Evolutionary conservation across 306 rosid genomes (phyloP).

Genomic region (Vigna angularis): DNA sequence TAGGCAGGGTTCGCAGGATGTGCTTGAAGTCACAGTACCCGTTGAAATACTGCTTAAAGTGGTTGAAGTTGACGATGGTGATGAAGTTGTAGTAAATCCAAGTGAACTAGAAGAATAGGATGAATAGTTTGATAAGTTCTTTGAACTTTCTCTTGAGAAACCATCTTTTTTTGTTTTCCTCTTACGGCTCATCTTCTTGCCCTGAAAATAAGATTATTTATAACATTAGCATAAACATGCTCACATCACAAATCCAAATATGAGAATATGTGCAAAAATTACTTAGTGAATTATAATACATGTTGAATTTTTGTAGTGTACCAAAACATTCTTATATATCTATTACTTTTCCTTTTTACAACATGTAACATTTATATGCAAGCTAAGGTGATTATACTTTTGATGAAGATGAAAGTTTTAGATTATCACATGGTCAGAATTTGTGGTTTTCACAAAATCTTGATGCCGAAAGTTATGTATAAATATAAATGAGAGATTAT

Average conservation of each 20-base stretch:
- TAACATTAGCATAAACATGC: too few relatives aligned
- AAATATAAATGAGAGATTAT: too few relatives aligned
- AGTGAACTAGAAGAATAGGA: slow-evolving; percentile 26
- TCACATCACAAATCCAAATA: background rate
- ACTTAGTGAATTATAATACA: background rate
- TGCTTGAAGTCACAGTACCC: background rate
- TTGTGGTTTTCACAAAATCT: too few relatives aligned
- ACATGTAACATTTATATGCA: too few relatives aligned
- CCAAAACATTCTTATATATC: too few relatives aligned
- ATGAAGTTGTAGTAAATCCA: slow-evolving; percentile 21
- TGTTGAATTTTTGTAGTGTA: too few relatives aligned
- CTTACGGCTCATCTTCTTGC: slow-evolving; percentile 34
- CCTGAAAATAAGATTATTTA: slow-evolving; percentile 32
- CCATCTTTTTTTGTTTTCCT: slow-evolving; percentile 15
- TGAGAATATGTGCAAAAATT: background rate
- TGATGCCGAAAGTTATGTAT: too few relatives aligned
- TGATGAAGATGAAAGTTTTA: too few relatives aligned
- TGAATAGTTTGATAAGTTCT: background rate
- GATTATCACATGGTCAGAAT: too few relatives aligned
- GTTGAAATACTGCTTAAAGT: slow-evolving; percentile 1
- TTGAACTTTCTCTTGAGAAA: background rate
- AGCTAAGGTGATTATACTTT: too few relatives aligned
- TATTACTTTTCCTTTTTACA: too few relatives aligned
- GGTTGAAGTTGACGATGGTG: slow-evolving; percentile 23
- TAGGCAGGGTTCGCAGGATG: background rate